Evolutionary conservation across 169 alveolate species (phyloP).

Genomic region (Plasmodium inui): DNA sequence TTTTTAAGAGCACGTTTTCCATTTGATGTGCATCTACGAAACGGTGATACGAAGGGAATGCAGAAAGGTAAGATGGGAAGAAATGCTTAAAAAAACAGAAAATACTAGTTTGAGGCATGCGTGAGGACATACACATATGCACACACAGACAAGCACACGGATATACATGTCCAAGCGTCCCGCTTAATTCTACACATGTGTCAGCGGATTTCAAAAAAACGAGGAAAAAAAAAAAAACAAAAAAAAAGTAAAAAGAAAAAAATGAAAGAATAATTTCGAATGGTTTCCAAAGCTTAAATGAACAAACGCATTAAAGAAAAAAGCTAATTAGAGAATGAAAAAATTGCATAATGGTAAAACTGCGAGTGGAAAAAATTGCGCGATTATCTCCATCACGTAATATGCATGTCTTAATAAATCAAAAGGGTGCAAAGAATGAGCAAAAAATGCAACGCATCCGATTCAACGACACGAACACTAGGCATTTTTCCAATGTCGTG

Average conservation of each 20-base stretch:
- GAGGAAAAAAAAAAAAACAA: not conserved
- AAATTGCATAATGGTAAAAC: not conserved
- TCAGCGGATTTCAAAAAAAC: not conserved
- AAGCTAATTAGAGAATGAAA: not conserved
- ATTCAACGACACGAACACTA: not conserved
- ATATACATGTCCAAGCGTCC: not conserved
- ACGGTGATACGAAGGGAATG: conserved; percentile 67
- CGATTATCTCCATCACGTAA: not conserved
- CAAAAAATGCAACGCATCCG: not conserved
- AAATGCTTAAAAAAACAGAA: conserved; percentile 8
- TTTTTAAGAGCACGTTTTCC: conserved; percentile 65
- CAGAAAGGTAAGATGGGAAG: conserved; percentile 36
- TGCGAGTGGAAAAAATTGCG: not conserved
- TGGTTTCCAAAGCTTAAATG: conserved; percentile 12
- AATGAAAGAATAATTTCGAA: not conserved
- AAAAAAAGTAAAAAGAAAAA: not conserved
- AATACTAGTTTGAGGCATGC: not conserved
- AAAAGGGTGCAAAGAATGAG: not conserved
- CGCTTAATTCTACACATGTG: not conserved
- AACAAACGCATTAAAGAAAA: conserved; percentile 8
- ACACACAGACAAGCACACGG: conserved; percentile 7
- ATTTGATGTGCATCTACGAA: conserved; percentile 71
- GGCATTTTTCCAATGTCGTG: not conserved
- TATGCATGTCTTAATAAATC: not conserved
- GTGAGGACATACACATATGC: not conserved